A percentile compares a stretch with the other conserved stretches of the same genome.
Evolutionary conservation across 164 flowering plant species (phyloP).

Genomic region (Umbilicus rupestris): DNA sequence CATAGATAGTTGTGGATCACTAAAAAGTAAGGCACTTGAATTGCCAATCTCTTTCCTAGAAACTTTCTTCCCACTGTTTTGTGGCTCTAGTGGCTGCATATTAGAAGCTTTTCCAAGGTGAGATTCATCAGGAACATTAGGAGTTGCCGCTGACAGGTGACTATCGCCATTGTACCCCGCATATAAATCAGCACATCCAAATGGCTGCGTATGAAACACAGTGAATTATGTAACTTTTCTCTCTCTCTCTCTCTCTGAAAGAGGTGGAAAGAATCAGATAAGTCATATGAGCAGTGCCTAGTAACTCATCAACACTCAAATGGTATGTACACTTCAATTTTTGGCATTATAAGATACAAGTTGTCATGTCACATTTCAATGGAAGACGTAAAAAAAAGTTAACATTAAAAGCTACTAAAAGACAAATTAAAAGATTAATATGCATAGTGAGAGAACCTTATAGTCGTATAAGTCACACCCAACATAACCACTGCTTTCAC

Average conservation of each 20-base stretch:
- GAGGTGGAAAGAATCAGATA: too few relatives aligned
- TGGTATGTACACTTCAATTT: neutral
- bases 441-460: constrained; percentile 37
- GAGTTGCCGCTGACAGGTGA: constrained; percentile 25
- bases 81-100: constrained; percentile 29
- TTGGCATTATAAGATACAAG: neutral
- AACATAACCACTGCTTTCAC: constrained; percentile 83
- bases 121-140: constrained; percentile 22
- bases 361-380: too few relatives aligned
- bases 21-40: constrained; percentile 24
- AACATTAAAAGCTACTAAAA: neutral
- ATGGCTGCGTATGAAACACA: constrained; percentile 30
- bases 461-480: constrained; percentile 88
- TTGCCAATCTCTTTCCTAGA: constrained; percentile 24
- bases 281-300: neutral
- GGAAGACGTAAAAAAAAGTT: too few relatives aligned
- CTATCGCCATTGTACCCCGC: constrained; percentile 38
- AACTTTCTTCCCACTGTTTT: constrained; percentile 30
- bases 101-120: constrained; percentile 22
- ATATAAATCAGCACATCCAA: constrained; percentile 60
- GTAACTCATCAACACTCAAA: neutral
- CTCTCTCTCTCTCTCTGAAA: too few relatives aligned
- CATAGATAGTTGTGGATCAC: constrained; percentile 60
- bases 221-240: neutral
- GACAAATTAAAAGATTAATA: neutral